Evolutionary conservation across 441 rosid species (phyloP), one percentile per base, ranked within the genome.

Genomic region (Adansonia madagascariensis): DNA sequence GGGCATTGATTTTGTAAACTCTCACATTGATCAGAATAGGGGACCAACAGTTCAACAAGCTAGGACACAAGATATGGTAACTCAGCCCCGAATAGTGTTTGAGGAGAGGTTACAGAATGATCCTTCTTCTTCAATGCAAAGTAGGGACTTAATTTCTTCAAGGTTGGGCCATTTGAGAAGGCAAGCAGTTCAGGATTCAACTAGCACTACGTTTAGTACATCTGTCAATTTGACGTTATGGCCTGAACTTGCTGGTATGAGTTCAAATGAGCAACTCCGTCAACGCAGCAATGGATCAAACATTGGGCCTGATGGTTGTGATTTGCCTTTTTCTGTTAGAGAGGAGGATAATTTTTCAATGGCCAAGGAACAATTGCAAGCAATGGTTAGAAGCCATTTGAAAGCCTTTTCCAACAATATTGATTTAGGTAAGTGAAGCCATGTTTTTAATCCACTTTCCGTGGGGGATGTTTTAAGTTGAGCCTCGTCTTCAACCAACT

Each of bases 311-410:
- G 89, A 64, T 71, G 78, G 79, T 70, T 69, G 62, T 65, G 74
- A 70, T 60, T 31, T 86, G 15, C 85, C 88, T 53, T 74, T 59
- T 75, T 65, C 79, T 31, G 83, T 56, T 46, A 80, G 85, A 80
- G 88, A 85, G 39, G 90, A 89, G 59, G 73, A 81, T 72, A 84
- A 86, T 65, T 76, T 83, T 77, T 89, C 81, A 41, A 76, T 63
- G n/a, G 88, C 73, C 69, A 88, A 84, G 86, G 98, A 92, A 75
- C 88, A 87, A 72, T 80, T 94, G 91, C 94, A 92, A 59, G 84
- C 91, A 39, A 80, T 88, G 86, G 96, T 97, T 73, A 83, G 77
- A 87, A 84, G 71, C 75, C 99, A 94, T 84, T 83, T 94, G 86
- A 89, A 80, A 75, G 88, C 79, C 86, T 87, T 94, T 85, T 88